A percentile compares a stretch with the other conserved stretches of the same genome.
phyloP scores from a whole-genome alignment of 352 stramenopile genomes.

The Halophytophthora polymorphica region DNA sequence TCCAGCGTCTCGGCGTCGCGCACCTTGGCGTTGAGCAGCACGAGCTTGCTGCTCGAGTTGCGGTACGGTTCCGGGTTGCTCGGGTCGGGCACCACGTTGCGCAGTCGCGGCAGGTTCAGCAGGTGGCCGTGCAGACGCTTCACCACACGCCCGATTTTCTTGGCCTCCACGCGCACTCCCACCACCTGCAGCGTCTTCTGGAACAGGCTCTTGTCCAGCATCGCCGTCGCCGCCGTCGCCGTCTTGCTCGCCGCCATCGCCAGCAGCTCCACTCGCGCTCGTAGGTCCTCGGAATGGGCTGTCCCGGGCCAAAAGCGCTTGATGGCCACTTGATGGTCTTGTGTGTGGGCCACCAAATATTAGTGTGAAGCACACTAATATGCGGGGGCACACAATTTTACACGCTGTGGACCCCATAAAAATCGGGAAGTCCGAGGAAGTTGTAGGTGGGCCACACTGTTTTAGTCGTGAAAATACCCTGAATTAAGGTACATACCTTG shows the following conservation, averaged over 20 bases:
- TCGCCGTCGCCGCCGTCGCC: constrained; percentile 21
- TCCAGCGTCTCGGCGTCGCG: constrained; percentile 50
- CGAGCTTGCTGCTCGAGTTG: constrained; percentile 67
- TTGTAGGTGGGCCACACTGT: no score
- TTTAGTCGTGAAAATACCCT: no score
- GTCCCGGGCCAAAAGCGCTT: no score
- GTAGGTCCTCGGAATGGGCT: no score
- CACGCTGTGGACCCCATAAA: no score
- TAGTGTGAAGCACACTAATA: no score
- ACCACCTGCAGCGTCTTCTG: constrained; percentile 68
- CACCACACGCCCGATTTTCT: constrained; percentile 76
- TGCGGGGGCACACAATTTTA: no score
- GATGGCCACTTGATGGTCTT: no score
- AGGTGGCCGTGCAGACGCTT: constrained; percentile 70
- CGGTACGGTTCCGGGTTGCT: constrained; percentile 55
- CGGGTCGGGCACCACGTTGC: constrained; percentile 73
- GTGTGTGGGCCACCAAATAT: no score
- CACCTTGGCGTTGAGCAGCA: constrained; percentile 67
- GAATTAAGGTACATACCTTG: no score
- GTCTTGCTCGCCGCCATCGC: constrained; percentile 8
- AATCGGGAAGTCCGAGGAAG: no score
- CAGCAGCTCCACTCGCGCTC: background rate
- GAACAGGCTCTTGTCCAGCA: constrained; percentile 72
- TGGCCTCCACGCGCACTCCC: constrained; percentile 70
- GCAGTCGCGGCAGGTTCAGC: constrained; percentile 66